Conservation (phyloP, 345 rosid genomes). For the Sisymbrium irio region DNA sequence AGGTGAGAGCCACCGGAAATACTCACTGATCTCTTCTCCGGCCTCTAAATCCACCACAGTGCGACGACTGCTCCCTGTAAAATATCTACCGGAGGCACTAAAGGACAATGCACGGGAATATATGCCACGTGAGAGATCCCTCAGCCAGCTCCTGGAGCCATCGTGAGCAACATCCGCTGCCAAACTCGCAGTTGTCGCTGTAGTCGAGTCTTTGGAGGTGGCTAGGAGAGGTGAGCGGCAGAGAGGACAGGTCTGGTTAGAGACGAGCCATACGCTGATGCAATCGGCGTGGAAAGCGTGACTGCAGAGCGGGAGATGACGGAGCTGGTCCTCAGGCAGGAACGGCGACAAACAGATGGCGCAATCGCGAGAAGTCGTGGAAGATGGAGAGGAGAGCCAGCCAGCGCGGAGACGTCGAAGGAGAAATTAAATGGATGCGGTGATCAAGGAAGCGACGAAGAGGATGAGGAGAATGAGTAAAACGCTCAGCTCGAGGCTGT, state of each 20-base stretch:
- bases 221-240: constrained; percentile 65
- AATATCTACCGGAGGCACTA: constrained; percentile 63
- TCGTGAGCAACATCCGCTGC: constrained; percentile 45
- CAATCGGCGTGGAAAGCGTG: constrained; percentile 79
- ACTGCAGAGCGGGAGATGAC: constrained; percentile 71
- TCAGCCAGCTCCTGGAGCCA: constrained; percentile 64
- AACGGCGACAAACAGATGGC: constrained; percentile 72
- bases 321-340: constrained; percentile 58
- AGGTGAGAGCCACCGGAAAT: constrained; percentile 75
- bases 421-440: constrained; percentile 52
- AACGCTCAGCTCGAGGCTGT: constrained; percentile 48
- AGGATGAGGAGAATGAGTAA: constrained; percentile 50
- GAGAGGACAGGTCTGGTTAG: constrained; percentile 71
- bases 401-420: constrained; percentile 45
- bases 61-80: constrained; percentile 70
- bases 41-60: constrained; percentile 51
- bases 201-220: constrained; percentile 26
- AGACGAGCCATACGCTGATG: constrained; percentile 63
- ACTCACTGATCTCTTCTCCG: constrained; percentile 79
- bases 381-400: not conserved
- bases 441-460: constrained; percentile 39
- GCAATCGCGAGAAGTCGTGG: constrained; percentile 47
- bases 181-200: constrained; percentile 15
- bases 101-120: constrained; percentile 63
- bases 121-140: constrained; percentile 51